Conservation (phyloP, 139 green algal genomes). For the Chlorella sp. region DNA sequence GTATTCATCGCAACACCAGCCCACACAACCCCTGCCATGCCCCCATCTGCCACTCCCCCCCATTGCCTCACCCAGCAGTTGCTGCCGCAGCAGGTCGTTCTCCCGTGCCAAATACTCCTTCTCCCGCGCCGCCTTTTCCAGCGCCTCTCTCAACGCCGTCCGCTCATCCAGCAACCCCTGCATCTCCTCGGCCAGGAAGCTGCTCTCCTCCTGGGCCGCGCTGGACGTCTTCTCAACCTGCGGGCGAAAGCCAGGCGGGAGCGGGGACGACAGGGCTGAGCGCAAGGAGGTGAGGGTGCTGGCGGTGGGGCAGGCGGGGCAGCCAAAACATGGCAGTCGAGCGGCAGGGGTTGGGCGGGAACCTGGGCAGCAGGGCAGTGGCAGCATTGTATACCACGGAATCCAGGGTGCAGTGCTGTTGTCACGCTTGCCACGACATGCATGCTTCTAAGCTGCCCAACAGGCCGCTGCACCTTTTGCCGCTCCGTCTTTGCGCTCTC, state of each 20-base stretch:
- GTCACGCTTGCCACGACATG: not conserved
- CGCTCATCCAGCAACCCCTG: constrained; percentile 22
- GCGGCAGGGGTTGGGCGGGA: not conserved
- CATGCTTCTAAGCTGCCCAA: not conserved
- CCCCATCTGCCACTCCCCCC: not conserved
- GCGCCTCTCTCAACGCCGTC: constrained; percentile 1
- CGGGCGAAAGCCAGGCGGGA: not conserved
- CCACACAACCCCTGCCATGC: no score
- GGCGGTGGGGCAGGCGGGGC: not conserved
- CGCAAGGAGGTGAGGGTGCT: no score
- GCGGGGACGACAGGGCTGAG: not conserved
- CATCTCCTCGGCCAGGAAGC: constrained; percentile 23
- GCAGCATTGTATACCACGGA: not conserved
- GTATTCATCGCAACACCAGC: no score
- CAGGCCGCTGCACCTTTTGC: not conserved
- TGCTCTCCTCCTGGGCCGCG: constrained; percentile 26
- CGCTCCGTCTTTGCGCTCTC: not conserved
- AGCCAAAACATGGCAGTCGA: not conserved
- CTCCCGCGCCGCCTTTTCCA: constrained; percentile 15
- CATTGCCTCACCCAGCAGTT: constrained; percentile 16
- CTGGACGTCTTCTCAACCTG: constrained; percentile 17
- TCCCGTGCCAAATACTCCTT: not conserved
- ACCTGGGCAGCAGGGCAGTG: not conserved
- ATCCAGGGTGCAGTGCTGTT: not conserved
- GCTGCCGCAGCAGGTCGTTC: constrained; percentile 30